Conservation (phyloP, 2,329 filamentous ascomycete genomes). For the Paracoccidioides lutzii region DNA sequence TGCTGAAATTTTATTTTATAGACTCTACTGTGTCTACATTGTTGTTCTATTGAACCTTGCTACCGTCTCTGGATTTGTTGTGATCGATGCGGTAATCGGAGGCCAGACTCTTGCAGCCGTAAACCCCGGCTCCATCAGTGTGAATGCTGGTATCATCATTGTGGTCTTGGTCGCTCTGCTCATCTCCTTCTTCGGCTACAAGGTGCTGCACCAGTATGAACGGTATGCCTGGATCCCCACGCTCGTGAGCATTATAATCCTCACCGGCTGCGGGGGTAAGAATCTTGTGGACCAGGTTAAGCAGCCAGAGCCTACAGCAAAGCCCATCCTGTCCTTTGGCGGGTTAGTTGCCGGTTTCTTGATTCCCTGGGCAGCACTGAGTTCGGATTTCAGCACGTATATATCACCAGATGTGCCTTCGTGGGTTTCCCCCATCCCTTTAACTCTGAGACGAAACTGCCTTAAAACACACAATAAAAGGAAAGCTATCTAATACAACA, state of each 20-base stretch:
- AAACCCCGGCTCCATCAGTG: slow-evolving; percentile 38
- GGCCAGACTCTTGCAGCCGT: slow-evolving; percentile 58
- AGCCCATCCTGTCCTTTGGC: slow-evolving; percentile 14
- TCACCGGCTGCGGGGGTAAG: slow-evolving; percentile 13
- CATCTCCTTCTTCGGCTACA: slow-evolving; percentile 55
- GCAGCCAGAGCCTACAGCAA: slow-evolving; percentile 10
- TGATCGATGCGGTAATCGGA: slow-evolving; percentile 53
- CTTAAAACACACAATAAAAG: too few relatives aligned
- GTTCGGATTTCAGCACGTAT: slow-evolving; percentile 12
- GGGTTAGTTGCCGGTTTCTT: slow-evolving; percentile 16
- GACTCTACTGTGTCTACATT: slow-evolving; percentile 34
- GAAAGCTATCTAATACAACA: too few relatives aligned
- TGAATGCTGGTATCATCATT: slow-evolving; percentile 42
- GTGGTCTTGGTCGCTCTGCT: slow-evolving; percentile 50
- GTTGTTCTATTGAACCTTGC: slow-evolving; percentile 51
- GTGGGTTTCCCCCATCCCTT: too few relatives aligned
- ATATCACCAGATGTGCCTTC: slow-evolving; percentile 6
- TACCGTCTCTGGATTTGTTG: slow-evolving; percentile 47
- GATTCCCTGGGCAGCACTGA: slow-evolving; percentile 15
- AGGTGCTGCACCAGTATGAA: slow-evolving; percentile 55
- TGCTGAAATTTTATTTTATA: not conserved
- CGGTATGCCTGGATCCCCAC: slow-evolving; percentile 30
- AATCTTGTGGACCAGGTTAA: not conserved
- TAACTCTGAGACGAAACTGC: too few relatives aligned
- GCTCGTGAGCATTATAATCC: slow-evolving; percentile 12